Evolutionary conservation across 176 grass and related monocot species (phyloP), one percentile per base, ranked within the genome.

Genomic region (Oryza rufipogon): DNA sequence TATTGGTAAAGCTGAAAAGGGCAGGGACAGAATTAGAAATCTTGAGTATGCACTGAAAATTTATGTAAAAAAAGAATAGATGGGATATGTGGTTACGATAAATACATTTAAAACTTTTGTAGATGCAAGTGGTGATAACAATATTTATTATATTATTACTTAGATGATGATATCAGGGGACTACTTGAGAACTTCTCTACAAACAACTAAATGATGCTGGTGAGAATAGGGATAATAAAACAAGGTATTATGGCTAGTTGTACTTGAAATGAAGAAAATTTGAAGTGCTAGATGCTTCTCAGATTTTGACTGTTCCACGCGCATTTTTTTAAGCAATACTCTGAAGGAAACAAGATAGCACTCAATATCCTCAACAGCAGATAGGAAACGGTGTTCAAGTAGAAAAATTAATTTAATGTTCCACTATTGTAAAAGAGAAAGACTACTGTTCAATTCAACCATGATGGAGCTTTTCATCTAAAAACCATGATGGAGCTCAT

Each of bases 1-100:
- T 86, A 90, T 85, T 25, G 90, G 87, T 17, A 95, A 86, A 73
- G 86, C 93, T 92, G 90, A 74, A 92, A 90, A 85, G 48, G n/a
- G 28, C 64, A 80, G 32, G 4, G 10, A 68, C 17, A 61, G 45
- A 66, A 70, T 85, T 60, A 83, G 47, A 71, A 91, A 79, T 60
- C 13, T 23, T 19, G 32, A 22, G 38, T 44, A 19, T 22, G 1
- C 42, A 44, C 42, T 60, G 51, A n/a, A 34, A 14, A 8, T 60
- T 3, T 16, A 41, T 41, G 20, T 10, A 16, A 47, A 51, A 38
- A 25, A 19, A 84, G 22, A 28, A 10, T 49, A 23, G 22, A 39
- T 1, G 1, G 39, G 32, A 19, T 6, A 4, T 0, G 23, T 14
- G 2, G 1, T 61, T 66, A 20, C 0, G 10, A 52, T 80, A 39